Base-by-base conservation (phyloP, 2,329 filamentous ascomycete genomes). In the Phialophora verrucosa region DNA sequence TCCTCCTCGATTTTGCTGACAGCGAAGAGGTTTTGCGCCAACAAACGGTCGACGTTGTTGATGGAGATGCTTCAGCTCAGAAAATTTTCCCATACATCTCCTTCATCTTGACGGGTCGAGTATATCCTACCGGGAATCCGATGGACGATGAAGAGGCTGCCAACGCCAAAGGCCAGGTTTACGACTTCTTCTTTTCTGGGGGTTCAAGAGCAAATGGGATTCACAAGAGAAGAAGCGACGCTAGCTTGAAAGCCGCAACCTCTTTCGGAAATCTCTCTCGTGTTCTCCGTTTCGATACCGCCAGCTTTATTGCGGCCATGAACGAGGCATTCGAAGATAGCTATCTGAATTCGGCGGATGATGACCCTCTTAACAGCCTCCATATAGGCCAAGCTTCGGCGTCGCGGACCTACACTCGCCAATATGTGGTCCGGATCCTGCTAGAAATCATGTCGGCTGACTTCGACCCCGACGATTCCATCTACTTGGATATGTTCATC, bases 401-500 rank as follows among this genome's bases (percentile, higher is more conserved):
- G 62, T 74, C 17, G 68, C 75, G 54, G 73, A 87, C 20, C 81
- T 87, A 73, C 38, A 73, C 70, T 31, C 88, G 95, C 38, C 95
- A 99, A 77, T 97, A 96, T 74, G 88, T 99, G 66, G 86, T 97
- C 70, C 94, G 91, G 55, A 96, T 97, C 64, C 81, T 99, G 65
- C 84, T 96, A 11, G 93, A 97, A 76, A 90, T 97, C 31, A 96
- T 99, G 92, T 91, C 89, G 58, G 81, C 87, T 0, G 82, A 85
- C 3, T 98, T 97, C 77, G 86, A 88, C 0, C 79, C 88, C 0
- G 87, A 91, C 67, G 93, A 98, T 75, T 93, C 91, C 12, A 91
- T 99, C 63, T 99, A 97, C 77, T 85, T 99, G 53, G 93, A 99
- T 78, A 99, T 99, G 93, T 99, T 99, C 75, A 91, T 99, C 75